Base-by-base conservation (phyloP, 23 red algal species). In the Gracilaria gracilis region DNA sequence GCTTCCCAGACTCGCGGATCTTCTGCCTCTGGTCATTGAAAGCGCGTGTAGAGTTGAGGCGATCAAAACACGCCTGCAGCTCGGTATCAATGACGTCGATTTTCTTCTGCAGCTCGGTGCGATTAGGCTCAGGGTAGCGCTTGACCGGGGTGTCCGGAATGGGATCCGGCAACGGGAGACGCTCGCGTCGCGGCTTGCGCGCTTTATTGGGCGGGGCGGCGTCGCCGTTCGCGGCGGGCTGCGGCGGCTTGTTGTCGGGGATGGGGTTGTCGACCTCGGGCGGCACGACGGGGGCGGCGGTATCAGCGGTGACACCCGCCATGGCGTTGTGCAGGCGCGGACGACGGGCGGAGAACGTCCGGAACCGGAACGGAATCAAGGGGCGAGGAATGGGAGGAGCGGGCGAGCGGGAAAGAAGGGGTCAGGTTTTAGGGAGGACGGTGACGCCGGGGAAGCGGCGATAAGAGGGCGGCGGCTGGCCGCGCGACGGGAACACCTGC, bases 121-220 rank as follows among this genome's bases (percentile, higher is more conserved):
- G 59, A 49, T 57, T 88, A 25, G 93, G 93, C 62, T 95, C 86
- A 24, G 83, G 83, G 39, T 88, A 88, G 71, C 92, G 92, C 61
- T 87, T 94, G 53, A 94, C 92, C 14, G 84, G 92, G 20, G 59
- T 81, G 3, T 94, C 92, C 4, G 92, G 92, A 31, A 94, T 79
- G n/a, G 77, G 77, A 51, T 92, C 89, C 32, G 89, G 89, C n/a
- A 92, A 64, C 13, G 89, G 89, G 13, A 84, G 67, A 65, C 89
- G 79, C 59, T 92, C 80, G 67, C 89, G 89, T 20, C 67, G 78
- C 7, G 57, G 73, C 57, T 81, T 80, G 75, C 76, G 74, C 12
- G 50, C 39, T 64, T 90, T 90, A 82, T 62, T 46, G 58, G 9
- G 23, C 58, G 62, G 54, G 20, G 79, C 54, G 37, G 6, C 19